Conservation (phyloP, 2,329 filamentous ascomycete genomes). For the Fusarium pseudoanthophilum region DNA sequence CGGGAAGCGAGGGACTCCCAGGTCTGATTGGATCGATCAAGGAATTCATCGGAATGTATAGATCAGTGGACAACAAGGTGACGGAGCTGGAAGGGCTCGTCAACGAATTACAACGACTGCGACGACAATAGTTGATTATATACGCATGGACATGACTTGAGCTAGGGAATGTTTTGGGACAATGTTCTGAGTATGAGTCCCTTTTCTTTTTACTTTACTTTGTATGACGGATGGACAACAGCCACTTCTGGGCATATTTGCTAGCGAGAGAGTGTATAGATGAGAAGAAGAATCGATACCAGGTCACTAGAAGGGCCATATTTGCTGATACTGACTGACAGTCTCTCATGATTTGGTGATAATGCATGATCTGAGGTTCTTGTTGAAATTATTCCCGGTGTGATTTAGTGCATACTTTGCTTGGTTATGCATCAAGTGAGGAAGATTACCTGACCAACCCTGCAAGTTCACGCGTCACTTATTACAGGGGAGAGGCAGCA, state of each 20-base stretch:
- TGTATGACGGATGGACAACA: slow-evolving; percentile 18
- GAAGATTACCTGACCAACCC: background rate
- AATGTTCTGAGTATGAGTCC: slow-evolving; percentile 18
- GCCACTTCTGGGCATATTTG: background rate
- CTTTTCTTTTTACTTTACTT: slow-evolving; percentile 8
- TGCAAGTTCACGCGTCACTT: slow-evolving; percentile 7
- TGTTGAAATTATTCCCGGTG: background rate
- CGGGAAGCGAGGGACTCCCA: slow-evolving; percentile 56
- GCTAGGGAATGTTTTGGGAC: background rate
- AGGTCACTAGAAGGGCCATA: background rate
- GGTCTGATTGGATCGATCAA: slow-evolving; percentile 63
- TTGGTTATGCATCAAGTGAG: slow-evolving; percentile 16
- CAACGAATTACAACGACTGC: slow-evolving; percentile 48
- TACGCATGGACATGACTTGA: slow-evolving; percentile 5
- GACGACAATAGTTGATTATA: slow-evolving; percentile 29
- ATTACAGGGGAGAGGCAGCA: slow-evolving; percentile 8
- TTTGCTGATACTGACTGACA: background rate
- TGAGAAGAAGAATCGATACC: background rate
- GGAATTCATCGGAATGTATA: slow-evolving; percentile 65
- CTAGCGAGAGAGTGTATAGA: slow-evolving; percentile 1
- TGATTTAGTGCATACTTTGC: slow-evolving; percentile 3
- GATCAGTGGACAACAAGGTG: slow-evolving; percentile 59
- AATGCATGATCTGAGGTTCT: background rate
- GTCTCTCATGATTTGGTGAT: too few relatives aligned
- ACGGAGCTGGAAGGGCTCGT: slow-evolving; percentile 53